Conservation (phyloP, 345 rosid species). For the Carallia pectinifolia region DNA sequence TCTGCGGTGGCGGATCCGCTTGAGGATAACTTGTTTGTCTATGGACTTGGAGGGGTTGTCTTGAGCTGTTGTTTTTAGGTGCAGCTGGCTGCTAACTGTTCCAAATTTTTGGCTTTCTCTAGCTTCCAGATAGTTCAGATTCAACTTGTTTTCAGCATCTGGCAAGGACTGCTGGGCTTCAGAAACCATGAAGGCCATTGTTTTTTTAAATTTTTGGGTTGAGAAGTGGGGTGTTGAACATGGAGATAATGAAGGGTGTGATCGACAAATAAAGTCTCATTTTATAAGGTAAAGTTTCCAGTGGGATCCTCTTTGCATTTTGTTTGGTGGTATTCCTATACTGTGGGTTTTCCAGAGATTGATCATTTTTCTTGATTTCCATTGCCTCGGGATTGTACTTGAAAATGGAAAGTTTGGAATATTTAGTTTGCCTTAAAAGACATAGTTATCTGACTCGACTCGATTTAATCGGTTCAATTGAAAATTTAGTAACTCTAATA, state of each 20-base stretch:
- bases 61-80: slow-evolving; percentile 31
- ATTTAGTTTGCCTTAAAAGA: too few species aligned
- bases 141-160: slow-evolving; percentile 5
- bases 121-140: slow-evolving; percentile 13
- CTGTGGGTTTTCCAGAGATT: slow-evolving; percentile 12
- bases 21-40: slow-evolving; percentile 39
- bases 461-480: too few species aligned
- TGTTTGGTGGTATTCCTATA: slow-evolving; percentile 5
- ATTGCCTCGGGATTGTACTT: too few species aligned
- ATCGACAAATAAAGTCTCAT: too few species aligned
- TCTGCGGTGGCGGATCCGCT: slow-evolving; percentile 45
- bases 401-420: too few species aligned
- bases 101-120: slow-evolving; percentile 5
- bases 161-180: slow-evolving; percentile 5
- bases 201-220: not conserved
- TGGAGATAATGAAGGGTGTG: not conserved
- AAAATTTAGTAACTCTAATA: too few species aligned
- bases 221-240: not conserved
- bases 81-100: slow-evolving; percentile 32
- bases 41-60: slow-evolving; percentile 12
- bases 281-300: not conserved
- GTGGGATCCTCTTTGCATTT: slow-evolving; percentile 1
- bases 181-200: slow-evolving; percentile 20
- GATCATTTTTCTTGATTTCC: too few species aligned
- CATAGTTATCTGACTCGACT: too few species aligned